Evolutionary conservation across 306 rosid species (phyloP), one percentile per base, ranked within the genome.

Genomic region (Ceratonia siliqua): DNA sequence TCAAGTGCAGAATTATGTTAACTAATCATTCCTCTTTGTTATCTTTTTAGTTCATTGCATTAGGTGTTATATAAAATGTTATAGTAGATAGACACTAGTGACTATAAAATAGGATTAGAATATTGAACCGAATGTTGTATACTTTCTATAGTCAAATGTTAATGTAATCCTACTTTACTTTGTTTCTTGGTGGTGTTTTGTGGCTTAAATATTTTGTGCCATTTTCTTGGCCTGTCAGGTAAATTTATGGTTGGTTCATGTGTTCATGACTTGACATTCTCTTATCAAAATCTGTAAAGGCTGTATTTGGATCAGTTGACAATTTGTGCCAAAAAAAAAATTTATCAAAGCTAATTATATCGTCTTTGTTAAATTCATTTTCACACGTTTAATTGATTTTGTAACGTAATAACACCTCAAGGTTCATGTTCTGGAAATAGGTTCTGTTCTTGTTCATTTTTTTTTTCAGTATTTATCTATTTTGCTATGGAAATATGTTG

Each of bases 41-140:
- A 50, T 74, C 57, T 61, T 20, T 35, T 18, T 36, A n/a, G 39
- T 39, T 6, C 10, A 4, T 11, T 39, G 67, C 58, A 33, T 55
- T 43, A 39, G 50, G 57, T 56, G 48, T 43, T 32, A 21, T 3
- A 6, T 12, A 36, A 7, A 30, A 81, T 72, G 75, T 71, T 63
- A 18, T 48, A 28, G 6, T 20, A 3, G 64, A 57, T 20, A 3
- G 64, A 57, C 68, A 20, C 1, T 77, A 33, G 2, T 63, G 50
- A 57, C 35, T 30, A 24, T 72, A 18, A 28, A 17, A 28, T 43
- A 28, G 33, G 56, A 36, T 13, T 18, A 10, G 17, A 8, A 33
- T 17, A 24, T 59, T 36, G 18, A 50, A 12, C 73, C 10, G 49
- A 42, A 61, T 27, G 24, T 74, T 36, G 24, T 35, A 39, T 36